These are phyloP conservation scores for Rhizopogon rudus DNA, from an alignment of 768 basidiomycete species.

Conservation along the genomic window DNA sequence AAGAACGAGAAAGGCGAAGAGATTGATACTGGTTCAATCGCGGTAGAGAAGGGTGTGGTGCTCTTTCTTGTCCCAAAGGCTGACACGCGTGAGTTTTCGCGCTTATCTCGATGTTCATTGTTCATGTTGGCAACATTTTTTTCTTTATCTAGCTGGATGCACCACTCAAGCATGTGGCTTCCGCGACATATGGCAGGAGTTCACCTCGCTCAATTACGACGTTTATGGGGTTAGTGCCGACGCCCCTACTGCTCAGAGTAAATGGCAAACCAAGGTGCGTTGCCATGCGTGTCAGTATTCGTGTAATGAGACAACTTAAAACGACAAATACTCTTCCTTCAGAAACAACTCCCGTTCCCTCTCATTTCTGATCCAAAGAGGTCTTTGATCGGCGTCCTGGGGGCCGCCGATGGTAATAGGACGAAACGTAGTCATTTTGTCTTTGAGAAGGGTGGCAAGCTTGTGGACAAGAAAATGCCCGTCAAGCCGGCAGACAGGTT, in stretches of 20 bases:
- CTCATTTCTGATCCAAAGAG: slow-evolving; percentile 89
- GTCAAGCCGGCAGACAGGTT: slow-evolving; percentile 88
- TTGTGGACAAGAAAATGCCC: slow-evolving; percentile 79
- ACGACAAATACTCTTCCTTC: neutral
- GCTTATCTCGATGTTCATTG: slow-evolving; percentile 1
- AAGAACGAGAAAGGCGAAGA: slow-evolving; percentile 87
- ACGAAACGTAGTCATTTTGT: slow-evolving; percentile 93
- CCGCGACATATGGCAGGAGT: slow-evolving; percentile 78
- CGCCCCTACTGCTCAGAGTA: slow-evolving; percentile 63
- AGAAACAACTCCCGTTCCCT: slow-evolving; percentile 84
- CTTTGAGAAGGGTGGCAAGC: slow-evolving; percentile 87
- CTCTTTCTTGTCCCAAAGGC: slow-evolving; percentile 84
- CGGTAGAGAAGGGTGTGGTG: slow-evolving; percentile 69
- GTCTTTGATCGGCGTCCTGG: slow-evolving; percentile 72
- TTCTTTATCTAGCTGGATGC: slow-evolving; percentile 61
- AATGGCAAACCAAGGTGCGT: slow-evolving; percentile 83
- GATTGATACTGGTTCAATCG: slow-evolving; percentile 58
- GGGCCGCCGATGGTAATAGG: slow-evolving; percentile 73
- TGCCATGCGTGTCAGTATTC: neutral
- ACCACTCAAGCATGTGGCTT: slow-evolving; percentile 92
- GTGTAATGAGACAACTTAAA: neutral
- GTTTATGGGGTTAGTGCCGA: slow-evolving; percentile 88
- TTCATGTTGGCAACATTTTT: neutral
- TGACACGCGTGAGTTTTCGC: slow-evolving; percentile 63
- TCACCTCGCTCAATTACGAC: slow-evolving; percentile 54